Evolutionary conservation across 805 yeast species (phyloP).

Genomic region (Saccharomycopsis javanensis): DNA sequence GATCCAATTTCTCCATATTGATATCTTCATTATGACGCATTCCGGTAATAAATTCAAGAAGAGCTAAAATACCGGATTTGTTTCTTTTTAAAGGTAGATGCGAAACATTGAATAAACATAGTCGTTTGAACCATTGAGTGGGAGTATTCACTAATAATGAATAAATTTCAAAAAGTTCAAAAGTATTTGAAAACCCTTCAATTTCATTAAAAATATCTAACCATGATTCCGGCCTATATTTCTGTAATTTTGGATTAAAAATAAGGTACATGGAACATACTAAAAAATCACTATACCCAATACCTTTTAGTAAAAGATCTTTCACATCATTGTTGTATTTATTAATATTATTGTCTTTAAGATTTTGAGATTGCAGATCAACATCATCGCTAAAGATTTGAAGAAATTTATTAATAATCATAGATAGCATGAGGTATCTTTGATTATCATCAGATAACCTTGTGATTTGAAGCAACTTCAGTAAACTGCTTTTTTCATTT

Average conservation of each 20-base stretch:
- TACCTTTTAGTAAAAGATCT: constrained; percentile 49
- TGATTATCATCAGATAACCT: not conserved
- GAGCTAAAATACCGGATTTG: constrained; percentile 57
- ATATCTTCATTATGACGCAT: constrained; percentile 64
- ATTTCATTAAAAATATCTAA: constrained; percentile 22
- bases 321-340: constrained; percentile 37
- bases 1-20: constrained; percentile 53
- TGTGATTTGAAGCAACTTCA: not conserved
- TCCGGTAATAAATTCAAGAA: constrained; percentile 72
- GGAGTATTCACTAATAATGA: constrained; percentile 42
- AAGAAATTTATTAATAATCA: constrained; percentile 22
- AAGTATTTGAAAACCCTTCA: constrained; percentile 50
- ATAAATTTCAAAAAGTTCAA: constrained; percentile 51
- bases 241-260: constrained; percentile 25
- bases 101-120: constrained; percentile 43
- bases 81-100: constrained; percentile 45
- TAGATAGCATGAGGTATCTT: constrained; percentile 12
- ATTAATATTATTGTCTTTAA: not conserved
- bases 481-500: constrained; percentile 14
- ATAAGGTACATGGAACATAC: constrained; percentile 38
- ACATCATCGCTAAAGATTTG: constrained; percentile 20
- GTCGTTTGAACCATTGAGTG: constrained; percentile 37
- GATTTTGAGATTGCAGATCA: not conserved
- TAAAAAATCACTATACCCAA: constrained; percentile 55
- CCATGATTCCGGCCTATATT: constrained; percentile 5